phyloP scores from a whole-genome alignment of 768 basidiomycete species.

The Lyophyllum semitale region DNA sequence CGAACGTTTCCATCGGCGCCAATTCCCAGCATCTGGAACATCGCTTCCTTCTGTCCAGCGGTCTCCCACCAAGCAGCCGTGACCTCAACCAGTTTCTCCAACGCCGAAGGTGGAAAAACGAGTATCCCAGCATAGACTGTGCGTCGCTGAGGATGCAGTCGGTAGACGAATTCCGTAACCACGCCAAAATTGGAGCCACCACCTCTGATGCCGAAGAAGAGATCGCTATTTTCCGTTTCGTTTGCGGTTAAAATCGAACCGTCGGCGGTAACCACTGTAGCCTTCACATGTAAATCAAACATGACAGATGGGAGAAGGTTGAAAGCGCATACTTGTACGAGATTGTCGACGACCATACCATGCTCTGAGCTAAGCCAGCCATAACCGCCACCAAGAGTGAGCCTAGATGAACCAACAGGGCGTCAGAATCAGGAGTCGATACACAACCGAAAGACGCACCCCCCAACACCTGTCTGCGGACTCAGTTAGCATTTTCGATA shows the following conservation, averaged over 20 bases:
- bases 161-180: slow-evolving; percentile 51
- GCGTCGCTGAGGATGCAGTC: slow-evolving; percentile 47
- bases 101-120: slow-evolving; percentile 31
- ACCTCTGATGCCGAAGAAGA: slow-evolving; percentile 52
- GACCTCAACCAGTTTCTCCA: slow-evolving; percentile 31
- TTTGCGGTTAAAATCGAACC: slow-evolving; percentile 23
- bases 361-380: too few relatives aligned
- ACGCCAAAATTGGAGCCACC: slow-evolving; percentile 60
- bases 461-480: too few relatives aligned
- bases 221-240: too few relatives aligned
- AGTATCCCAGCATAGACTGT: slow-evolving; percentile 46
- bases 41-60: slow-evolving; percentile 38
- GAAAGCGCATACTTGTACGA: background rate
- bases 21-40: slow-evolving; percentile 34
- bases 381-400: too few relatives aligned
- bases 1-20: slow-evolving; percentile 42
- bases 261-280: background rate
- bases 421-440: background rate
- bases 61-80: slow-evolving; percentile 39
- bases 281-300: background rate
- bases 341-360: slow-evolving; percentile 1
- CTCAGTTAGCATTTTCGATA: too few relatives aligned
- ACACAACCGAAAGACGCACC: slow-evolving; percentile 1
- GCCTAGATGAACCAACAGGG: too few relatives aligned
- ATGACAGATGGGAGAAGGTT: background rate